Evolutionary conservation across 768 basidiomycete species (phyloP).

Genomic region (Panus rudis): DNA sequence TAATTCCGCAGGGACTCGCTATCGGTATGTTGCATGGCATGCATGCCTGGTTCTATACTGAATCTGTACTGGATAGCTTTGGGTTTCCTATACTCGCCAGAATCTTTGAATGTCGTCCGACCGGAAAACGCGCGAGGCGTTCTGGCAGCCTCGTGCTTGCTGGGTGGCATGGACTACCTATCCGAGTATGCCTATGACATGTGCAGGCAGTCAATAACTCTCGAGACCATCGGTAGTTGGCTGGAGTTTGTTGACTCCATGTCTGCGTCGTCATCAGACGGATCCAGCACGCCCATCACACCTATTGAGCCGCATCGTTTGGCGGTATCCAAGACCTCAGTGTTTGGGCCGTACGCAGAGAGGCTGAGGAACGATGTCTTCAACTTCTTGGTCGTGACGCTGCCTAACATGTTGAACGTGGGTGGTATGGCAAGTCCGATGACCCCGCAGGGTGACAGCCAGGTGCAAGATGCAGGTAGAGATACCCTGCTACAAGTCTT

Average conservation of each 20-base stretch:
- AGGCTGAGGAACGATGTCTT: slow-evolving; percentile 71
- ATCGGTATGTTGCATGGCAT: slow-evolving; percentile 44
- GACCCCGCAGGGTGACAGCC: slow-evolving; percentile 28
- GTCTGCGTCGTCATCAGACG: slow-evolving; percentile 43
- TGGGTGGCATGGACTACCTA: slow-evolving; percentile 85
- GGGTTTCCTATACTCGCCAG: slow-evolving; percentile 73
- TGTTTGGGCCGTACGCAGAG: slow-evolving; percentile 76
- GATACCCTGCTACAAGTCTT: slow-evolving; percentile 71
- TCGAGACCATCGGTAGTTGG: slow-evolving; percentile 72
- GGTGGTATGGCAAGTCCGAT: slow-evolving; percentile 21
- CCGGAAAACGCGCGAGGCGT: slow-evolving; percentile 80
- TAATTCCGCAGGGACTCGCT: slow-evolving; percentile 52
- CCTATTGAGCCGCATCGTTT: slow-evolving; percentile 27
- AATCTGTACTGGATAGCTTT: slow-evolving; percentile 42
- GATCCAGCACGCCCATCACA: slow-evolving; percentile 40
- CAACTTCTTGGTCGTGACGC: slow-evolving; percentile 67
- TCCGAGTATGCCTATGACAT: slow-evolving; percentile 72
- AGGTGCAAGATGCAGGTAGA: slow-evolving; percentile 39
- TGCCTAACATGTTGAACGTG: slow-evolving; percentile 60
- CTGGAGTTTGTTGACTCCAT: slow-evolving; percentile 65
- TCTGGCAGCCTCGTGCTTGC: slow-evolving; percentile 76
- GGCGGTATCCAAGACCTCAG: slow-evolving; percentile 38
- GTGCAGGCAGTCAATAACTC: slow-evolving; percentile 68
- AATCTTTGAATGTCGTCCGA: slow-evolving; percentile 60
- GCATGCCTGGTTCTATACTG: slow-evolving; percentile 10